These are phyloP conservation scores for Candida albicans DNA, from an alignment of 1,139 yeast species.

Conservation along the genomic window DNA sequence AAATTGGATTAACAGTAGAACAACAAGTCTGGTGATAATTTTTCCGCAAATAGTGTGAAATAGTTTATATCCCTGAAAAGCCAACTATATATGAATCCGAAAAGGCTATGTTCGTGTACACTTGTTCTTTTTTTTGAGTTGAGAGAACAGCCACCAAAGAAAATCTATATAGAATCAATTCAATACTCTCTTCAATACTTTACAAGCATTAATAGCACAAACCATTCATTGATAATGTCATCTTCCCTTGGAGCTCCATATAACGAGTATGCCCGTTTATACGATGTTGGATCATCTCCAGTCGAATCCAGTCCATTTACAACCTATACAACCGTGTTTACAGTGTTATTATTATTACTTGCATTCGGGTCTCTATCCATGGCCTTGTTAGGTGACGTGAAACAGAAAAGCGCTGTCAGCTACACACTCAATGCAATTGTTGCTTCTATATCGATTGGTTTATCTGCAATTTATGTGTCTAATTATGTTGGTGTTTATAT, in stretches of 20 bases:
- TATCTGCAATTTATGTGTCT: conserved; percentile 38
- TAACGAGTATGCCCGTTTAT: conserved; percentile 29
- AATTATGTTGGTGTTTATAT: conserved; percentile 49
- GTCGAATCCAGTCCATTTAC: conserved; percentile 21
- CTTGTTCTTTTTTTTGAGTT: too few relatives aligned
- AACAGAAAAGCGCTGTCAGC: conserved; percentile 27
- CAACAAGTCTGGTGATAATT: too few relatives aligned
- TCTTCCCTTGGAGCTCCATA: conserved; percentile 23
- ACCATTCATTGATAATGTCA: not conserved
- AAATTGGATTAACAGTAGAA: too few relatives aligned
- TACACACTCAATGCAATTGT: conserved; percentile 33
- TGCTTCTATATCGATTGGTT: conserved; percentile 42
- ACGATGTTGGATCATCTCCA: conserved; percentile 25
- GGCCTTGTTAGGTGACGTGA: conserved; percentile 38
- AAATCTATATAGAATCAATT: too few relatives aligned
- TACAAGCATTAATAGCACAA: too few relatives aligned
- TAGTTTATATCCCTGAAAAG: too few relatives aligned
- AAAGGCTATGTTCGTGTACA: too few relatives aligned
- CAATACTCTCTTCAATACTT: too few relatives aligned
- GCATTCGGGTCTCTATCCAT: conserved; percentile 40
- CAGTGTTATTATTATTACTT: conserved; percentile 23
- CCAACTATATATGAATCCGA: too few relatives aligned
- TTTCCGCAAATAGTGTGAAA: too few relatives aligned
- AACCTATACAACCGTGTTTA: conserved; percentile 18
- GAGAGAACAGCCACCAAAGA: too few relatives aligned